Base-by-base conservation (phyloP, 2,329 filamentous ascomycete genomes). In the Fusarium brachygibbosum region DNA sequence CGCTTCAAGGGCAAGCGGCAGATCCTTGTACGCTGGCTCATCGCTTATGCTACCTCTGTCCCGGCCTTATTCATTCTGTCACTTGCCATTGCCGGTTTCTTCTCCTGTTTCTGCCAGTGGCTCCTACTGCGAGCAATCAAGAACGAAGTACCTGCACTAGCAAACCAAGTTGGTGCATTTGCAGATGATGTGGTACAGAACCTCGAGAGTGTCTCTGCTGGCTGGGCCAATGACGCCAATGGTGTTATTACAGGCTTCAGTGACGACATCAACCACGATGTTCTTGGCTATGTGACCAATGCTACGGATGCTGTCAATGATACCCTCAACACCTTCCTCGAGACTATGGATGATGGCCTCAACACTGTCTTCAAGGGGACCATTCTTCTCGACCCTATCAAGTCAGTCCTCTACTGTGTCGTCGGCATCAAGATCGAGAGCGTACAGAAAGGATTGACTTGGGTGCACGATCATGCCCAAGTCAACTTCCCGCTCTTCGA, bases 361-460 rank as follows among this genome's bases (percentile, higher is more conserved):
- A 91, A 93, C 69, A 82, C 82, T 0, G 93, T 91, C 5, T 98
- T 98, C 77, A 93, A 93, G 51, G 90, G 89, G 46, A 98, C 95
- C 0, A 81, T 94, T 41, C 89, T 97, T 42, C 87, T 93, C 69
- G 87, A 90, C 29, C 92, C 94, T 0, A 90, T 97, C 74, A 85
- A 89, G 74, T 91, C 93, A 42, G 88, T 98, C 34, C 86, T 98
- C 67, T 87, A 93, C 76, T 98, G 96, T 76, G 85, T 98, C n/a
- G 88, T 98, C 69, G 89, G 91, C 10, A 85, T 97, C 75, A 98
- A 98, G 83, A 86, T 98, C 67, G 89, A 92, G 70, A 87, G 90
- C 23, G 88, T 99, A 69, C 89, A 98, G 78, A 91, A 92, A 76
- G 96, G 92, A 14, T 85, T 98, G n/a, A 97, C 93, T 1, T 99